Evolutionary conservation across 169 alveolate genomes (phyloP), one percentile per base, ranked within the genome.

Genomic region (Besnoitia besnoiti): DNA sequence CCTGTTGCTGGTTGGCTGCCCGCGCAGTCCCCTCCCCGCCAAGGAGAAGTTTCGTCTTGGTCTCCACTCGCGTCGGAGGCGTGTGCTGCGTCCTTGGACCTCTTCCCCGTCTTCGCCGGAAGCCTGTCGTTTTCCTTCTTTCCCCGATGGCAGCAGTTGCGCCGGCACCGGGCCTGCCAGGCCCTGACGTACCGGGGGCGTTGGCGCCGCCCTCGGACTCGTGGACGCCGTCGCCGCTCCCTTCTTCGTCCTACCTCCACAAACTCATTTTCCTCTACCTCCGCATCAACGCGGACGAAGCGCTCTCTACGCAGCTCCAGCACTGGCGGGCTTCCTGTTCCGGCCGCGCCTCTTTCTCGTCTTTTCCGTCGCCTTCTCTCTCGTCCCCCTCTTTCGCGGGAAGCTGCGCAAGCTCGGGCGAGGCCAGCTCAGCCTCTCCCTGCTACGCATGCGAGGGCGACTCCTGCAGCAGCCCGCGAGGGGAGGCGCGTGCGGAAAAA

Each of bases 261-360:
- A 67, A 73, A 42, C 82, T 87, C n/a, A 87, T 87, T 42, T 61
- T 87, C 62, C 47, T 87, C 61, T 87, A 87, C 47, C 67, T 51
- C 46, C 61, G 46, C 4, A 87, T 87, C 0, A 12, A n/a, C 33
- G 33, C 47, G 14, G 91, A 87, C 33, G 91, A 87, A 42, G 33
- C 67, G 62, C 91, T 87, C 49, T 37, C 51, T 40, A 67, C 61
- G 39, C 42, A 0, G 27, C 50, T 85, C 24, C 47, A 55, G 4
- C 35, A 46, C 80, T 50, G 67, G 76, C 51, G 59, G 10, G 24
- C 40, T 39, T 16, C 47, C 73, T 51, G 46, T 40, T 55, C 80
- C 35, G 51, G 46, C 80, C 35, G 50, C 55, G 55, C 30, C 35
- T 35, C 39, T 5, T 40, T 0, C 21, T 39, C 16, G 73, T 30